Conservation (phyloP, 176 grass and related monocot genomes). For the Juncus effusus region DNA sequence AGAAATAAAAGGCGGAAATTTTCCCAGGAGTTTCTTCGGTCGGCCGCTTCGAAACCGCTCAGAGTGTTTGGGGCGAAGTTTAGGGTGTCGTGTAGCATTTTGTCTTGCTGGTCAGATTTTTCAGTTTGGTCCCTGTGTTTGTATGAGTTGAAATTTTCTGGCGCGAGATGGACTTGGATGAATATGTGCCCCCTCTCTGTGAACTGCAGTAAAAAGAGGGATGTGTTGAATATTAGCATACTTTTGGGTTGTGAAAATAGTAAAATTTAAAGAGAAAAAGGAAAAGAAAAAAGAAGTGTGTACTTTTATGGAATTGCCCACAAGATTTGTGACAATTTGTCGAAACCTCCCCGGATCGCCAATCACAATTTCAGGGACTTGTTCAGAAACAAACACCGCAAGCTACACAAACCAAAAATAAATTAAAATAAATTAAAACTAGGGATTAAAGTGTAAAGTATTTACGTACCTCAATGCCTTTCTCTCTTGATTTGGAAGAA, state of each 20-base stretch:
- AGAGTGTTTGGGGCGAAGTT: conserved; percentile 65
- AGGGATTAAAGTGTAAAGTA: conserved; percentile 26
- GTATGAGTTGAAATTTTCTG: conserved; percentile 39
- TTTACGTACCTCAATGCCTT: conserved; percentile 75
- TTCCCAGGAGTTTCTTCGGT: conserved; percentile 71
- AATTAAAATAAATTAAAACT: conserved; percentile 22
- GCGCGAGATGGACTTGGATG: conserved; percentile 57
- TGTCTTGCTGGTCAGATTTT: conserved; percentile 38
- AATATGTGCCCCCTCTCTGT: conserved; percentile 91
- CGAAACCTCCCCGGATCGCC: conserved; percentile 92
- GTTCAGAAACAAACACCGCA: conserved; percentile 83
- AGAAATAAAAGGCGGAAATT: conserved; percentile 57
- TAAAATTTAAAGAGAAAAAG: neutral
- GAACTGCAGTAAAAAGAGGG: conserved; percentile 52
- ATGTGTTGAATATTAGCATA: neutral
- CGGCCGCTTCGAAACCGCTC: conserved; percentile 85
- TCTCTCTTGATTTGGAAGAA: conserved; percentile 90
- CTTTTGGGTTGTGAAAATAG: no score
- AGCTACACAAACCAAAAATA: conserved; percentile 46
- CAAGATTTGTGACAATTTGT: conserved; percentile 94
- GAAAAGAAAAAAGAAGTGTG: conserved; percentile 33
- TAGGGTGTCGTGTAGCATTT: conserved; percentile 33
- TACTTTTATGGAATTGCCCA: conserved; percentile 95
- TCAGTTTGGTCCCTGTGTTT: conserved; percentile 27
- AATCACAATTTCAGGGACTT: conserved; percentile 70